phyloP scores from a whole-genome alignment of 2,329 filamentous ascomycete species.

The Apiospora koreana region DNA sequence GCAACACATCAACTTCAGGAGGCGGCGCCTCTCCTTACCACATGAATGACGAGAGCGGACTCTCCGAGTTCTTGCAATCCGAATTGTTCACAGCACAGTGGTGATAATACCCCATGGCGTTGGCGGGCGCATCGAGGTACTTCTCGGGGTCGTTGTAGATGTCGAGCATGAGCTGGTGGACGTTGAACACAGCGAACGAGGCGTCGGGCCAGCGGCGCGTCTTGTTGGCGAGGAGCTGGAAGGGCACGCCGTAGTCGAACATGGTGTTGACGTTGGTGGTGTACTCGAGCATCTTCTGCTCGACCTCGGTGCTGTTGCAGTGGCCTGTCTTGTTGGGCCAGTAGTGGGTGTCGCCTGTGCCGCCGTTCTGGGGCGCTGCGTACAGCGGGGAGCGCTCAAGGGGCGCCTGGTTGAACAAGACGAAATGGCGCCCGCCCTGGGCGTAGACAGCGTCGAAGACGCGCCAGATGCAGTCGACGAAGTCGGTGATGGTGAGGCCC shows the following conservation, averaged over 20 bases:
- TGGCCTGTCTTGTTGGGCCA: slow-evolving; percentile 44
- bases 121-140: slow-evolving; percentile 65
- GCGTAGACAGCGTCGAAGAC: slow-evolving; percentile 64
- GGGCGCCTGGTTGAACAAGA: slow-evolving; percentile 70
- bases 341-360: slow-evolving; percentile 42
- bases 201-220: slow-evolving; percentile 54
- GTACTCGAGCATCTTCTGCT: slow-evolving; percentile 51
- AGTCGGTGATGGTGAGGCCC: slow-evolving; percentile 63
- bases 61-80: slow-evolving; percentile 39
- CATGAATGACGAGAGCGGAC: slow-evolving; percentile 60
- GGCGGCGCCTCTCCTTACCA: slow-evolving; percentile 50
- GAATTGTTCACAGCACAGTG: slow-evolving; percentile 45
- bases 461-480: slow-evolving; percentile 67
- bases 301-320: slow-evolving; percentile 49
- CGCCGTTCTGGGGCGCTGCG: slow-evolving; percentile 46
- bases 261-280: slow-evolving; percentile 50
- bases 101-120: slow-evolving; percentile 60
- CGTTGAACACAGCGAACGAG: slow-evolving; percentile 66
- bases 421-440: slow-evolving; percentile 68
- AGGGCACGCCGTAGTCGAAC: slow-evolving; percentile 51
- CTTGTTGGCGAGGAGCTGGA: slow-evolving; percentile 42
- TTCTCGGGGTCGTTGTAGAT: slow-evolving; percentile 60
- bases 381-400: slow-evolving; percentile 71
- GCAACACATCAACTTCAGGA: background rate
- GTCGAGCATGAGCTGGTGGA: slow-evolving; percentile 64